phyloP scores from a whole-genome alignment of 805 yeast species.

The Yueomyces sinensis region DNA sequence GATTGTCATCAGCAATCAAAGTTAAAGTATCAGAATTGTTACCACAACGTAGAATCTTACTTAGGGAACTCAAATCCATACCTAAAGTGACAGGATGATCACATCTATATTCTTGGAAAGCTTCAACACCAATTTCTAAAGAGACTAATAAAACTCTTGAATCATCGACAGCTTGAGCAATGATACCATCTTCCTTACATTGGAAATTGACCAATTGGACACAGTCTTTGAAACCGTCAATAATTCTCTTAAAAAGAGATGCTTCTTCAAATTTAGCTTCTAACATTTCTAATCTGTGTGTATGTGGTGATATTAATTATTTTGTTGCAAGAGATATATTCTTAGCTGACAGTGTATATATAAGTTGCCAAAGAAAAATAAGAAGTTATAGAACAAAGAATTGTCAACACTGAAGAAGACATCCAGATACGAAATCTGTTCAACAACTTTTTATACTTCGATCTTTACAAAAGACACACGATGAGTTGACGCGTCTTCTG shows the following conservation, averaged over 20 bases:
- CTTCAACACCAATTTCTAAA: conserved; percentile 72
- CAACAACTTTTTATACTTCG: too few species aligned
- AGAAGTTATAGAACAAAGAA: too few species aligned
- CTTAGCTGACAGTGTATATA: too few species aligned
- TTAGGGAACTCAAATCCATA: conserved; percentile 73
- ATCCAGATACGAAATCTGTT: too few species aligned
- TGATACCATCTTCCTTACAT: conserved; percentile 89
- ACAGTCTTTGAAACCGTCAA: conserved; percentile 89
- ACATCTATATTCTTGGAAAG: conserved; percentile 87
- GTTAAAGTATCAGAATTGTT: conserved; percentile 81
- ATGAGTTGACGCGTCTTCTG: too few species aligned
- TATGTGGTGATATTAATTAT: too few species aligned
- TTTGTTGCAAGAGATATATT: too few species aligned
- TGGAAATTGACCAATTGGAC: conserved; percentile 93
- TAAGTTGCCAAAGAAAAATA: too few species aligned
- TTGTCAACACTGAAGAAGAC: too few species aligned
- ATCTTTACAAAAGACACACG: too few species aligned
- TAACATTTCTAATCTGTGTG: conserved; percentile 66
- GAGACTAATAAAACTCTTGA: conserved; percentile 90
- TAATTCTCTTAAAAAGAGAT: conserved; percentile 75
- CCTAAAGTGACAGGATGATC: conserved; percentile 90
- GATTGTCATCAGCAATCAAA: conserved; percentile 77
- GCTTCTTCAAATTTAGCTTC: conserved; percentile 97
- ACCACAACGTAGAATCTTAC: conserved; percentile 85
- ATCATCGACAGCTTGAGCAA: conserved; percentile 95